Evolutionary conservation across 345 rosid genomes (phyloP), one percentile per base, ranked within the genome.

Genomic region (Ceriops tagal): DNA sequence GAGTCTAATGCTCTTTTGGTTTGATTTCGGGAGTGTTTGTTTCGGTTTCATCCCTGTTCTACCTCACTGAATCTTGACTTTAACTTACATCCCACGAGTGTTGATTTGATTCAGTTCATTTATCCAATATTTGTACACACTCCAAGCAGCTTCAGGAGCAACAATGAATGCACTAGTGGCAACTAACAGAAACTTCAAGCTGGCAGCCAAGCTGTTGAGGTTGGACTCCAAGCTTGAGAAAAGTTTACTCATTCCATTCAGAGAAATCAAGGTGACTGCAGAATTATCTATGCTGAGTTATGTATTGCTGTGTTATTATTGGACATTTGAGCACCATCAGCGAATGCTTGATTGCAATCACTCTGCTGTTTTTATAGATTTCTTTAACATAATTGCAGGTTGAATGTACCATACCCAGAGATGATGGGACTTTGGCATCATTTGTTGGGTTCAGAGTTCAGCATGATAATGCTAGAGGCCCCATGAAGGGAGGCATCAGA

Each of bases 401-500:
- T 61, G 99, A 95, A 71, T 92, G 97, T 63, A 90, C 97, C 64
- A 92, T 95, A 58, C 96, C 96, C 2, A 92, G 85, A 78, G 99
- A 92, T 21, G 93, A 95, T 71, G 99, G 99, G 4, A 86, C 86
- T 35, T 78, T 95, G 80, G 93, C 92, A 43, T 83, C 98, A 35
- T 95, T 80, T 83, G 93, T 95, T 70, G 99, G 96, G 63, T 92
- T 95, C 75, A 84, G 96, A 69, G 81, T 95, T 76, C 99, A 95
- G 68, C 99, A 92, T 63, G 99, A 95, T 82, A 95, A 95, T 84
- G 93, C 96, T 24, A 85, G 99, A 73, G 99, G 99, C 56, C 99
- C 99, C 46, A 92, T 92, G 99, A 95, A 95, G 72, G 99, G 99
- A 67, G 99, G 97, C 56, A 95, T 95, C 81, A 80, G 99, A 90